These are phyloP conservation scores for Botrytis pseudocinerea DNA, from an alignment of 2,329 filamentous ascomycete genomes.

Conservation along the genomic window DNA sequence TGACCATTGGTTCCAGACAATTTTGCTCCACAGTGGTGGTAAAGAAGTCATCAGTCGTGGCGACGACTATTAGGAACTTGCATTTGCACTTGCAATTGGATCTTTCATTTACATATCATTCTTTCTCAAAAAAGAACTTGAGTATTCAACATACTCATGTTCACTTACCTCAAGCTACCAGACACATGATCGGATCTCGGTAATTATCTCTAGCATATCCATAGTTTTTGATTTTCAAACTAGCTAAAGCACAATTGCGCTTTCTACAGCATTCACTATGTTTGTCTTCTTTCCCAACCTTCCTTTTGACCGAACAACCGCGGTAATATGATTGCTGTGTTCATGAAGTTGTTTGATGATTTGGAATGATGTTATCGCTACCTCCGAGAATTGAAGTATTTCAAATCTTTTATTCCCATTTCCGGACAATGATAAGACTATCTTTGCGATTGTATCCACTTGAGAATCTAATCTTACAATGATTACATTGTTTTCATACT, in stretches of 20 bases:
- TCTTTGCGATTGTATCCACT: neutral
- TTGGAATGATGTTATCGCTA: slow-evolving; percentile 2
- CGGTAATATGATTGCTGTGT: neutral
- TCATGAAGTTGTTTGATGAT: neutral
- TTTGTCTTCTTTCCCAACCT: neutral
- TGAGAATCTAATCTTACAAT: neutral
- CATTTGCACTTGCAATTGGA: neutral
- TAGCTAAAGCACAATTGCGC: neutral
- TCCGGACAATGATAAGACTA: neutral
- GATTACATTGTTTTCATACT: neutral
- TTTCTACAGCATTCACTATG: neutral
- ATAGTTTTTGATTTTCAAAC: neutral
- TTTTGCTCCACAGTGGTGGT: slow-evolving; percentile 46
- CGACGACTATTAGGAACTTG: slow-evolving; percentile 48
- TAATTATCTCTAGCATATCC: neutral
- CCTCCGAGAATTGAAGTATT: neutral
- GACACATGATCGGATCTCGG: neutral
- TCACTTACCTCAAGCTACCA: neutral
- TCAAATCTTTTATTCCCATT: neutral
- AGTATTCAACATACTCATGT: neutral
- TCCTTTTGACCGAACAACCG: neutral
- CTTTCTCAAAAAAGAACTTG: neutral
- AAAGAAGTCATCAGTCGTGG: slow-evolving; percentile 57
- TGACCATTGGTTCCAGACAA: slow-evolving; percentile 44
- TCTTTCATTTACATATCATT: neutral